Base-by-base conservation (phyloP, 176 grass and related monocot genomes). In the Avena sativa region DNA sequence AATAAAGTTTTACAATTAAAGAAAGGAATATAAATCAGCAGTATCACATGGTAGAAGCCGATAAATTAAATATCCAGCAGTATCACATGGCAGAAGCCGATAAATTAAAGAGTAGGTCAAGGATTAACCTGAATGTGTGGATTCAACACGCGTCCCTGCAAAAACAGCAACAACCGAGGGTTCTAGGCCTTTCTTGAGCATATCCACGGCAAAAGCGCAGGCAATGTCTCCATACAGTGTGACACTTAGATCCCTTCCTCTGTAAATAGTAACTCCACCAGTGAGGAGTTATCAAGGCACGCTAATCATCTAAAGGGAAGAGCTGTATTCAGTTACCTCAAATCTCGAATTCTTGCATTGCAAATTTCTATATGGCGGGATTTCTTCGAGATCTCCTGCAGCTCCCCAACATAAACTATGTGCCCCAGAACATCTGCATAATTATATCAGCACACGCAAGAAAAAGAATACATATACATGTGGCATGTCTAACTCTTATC, bases 221-320 rank as follows among this genome's bases (percentile, higher is more conserved):
- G 64, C 64, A 14, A 67, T 36, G 34, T 67, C 64, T 67, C 64
- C 64, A 67, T 67, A 67, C 14, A 67, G 64, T 16, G 28, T 67
- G 64, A 67, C 64, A 67, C 64, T 67, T 6, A 67, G 30, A 1
- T 67, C 30, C 63, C 64, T 67, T 67, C 64, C 64, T 17, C 30
- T 67, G 28, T 66, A 67, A 67, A 67, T 36, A 17, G 64, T 34
- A 67, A 67, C 28, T 67, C 64, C 13, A 1, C 14, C 14, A 17
- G 64, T 67, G 2, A 67, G 64, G 64, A 17, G 30, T 67, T 67
- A 67, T 67, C 28, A 67, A 67, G 28, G 64, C 13, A 67, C 30
- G 2, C 36, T 13, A 67, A 36, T 67, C 14, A 34, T 67, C 14
- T 6, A 67, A 36, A 13, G 17, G 64, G 2, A 34, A 34, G 28